Evolutionary conservation across 2,329 filamentous ascomycete genomes (phyloP), one percentile per base, ranked within the genome.

Genomic region (Colletotrichum horii): DNA sequence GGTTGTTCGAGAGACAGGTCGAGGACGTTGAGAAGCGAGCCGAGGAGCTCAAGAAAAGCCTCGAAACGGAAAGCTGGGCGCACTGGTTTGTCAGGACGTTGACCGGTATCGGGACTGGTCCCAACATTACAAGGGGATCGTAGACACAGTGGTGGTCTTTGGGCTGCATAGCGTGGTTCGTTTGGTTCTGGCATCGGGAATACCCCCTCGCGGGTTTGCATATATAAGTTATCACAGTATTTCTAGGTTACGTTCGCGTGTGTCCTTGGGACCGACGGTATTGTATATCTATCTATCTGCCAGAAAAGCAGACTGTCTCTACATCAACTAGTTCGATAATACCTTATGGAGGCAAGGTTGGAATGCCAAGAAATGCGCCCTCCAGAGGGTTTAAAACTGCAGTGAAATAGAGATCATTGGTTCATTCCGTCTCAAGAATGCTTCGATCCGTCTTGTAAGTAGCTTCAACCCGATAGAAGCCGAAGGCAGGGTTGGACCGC

Each of bases 1-100:
- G 86, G 14, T 94, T 96, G 76, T 97, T 98, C 83, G 94, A 96
- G 83, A 89, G 91, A 65, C 94, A 96, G 82, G 94, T 97, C 2
- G 87, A 90, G 61, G 93, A 95, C 70, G 89, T 95, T 65, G 95
- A 94, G 86, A 88, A 84, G 55, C 87, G 92, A 52, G 91, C 93
- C 2, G 88, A 91, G 55, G 90, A 92, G 78, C 83, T 96, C 36
- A 91, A 94, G 80, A 81, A 82, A 16, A 90, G 92, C 77, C 89
- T 94, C 9, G 90, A 92, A 83, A 91, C 88, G 75, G 91, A 93
- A 82, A 91, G 91, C 79, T 92, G 90, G 90, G 79, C 91, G 80
- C 88, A 91, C 76, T 94, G 93, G 93, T 84, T 92, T 60, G 88
- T 93, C 52, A 87, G 92, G 83, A 89, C 91, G 38, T 71, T 92